Conservation (phyloP, 306 rosid species). For the Begonia masoniana region DNA sequence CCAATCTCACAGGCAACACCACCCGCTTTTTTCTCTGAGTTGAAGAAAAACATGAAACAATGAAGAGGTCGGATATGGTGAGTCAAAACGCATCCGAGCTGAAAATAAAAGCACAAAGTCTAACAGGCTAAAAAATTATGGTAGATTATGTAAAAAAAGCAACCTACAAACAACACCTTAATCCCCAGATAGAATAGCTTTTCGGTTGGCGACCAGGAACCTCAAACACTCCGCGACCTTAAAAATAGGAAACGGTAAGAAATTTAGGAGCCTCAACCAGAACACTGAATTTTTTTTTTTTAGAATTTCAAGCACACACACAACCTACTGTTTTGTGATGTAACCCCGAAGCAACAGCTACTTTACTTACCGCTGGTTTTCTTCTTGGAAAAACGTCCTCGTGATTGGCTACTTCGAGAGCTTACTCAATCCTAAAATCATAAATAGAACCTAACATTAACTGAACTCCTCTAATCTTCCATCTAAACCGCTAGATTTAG, state of each 20-base stretch:
- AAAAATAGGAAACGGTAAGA: constrained; percentile 2
- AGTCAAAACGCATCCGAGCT: constrained; percentile 81
- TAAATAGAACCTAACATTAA: too few relatives aligned
- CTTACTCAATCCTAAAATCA: too few relatives aligned
- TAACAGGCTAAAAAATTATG: not conserved
- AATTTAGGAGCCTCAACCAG: not conserved
- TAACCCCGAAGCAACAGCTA: too few relatives aligned
- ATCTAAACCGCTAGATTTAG: too few relatives aligned
- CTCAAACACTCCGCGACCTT: constrained; percentile 49
- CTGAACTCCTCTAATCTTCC: too few relatives aligned
- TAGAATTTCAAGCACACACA: too few relatives aligned
- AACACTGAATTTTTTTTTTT: too few relatives aligned
- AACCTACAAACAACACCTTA: constrained; percentile 26
- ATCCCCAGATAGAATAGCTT: constrained; percentile 69
- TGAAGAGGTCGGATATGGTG: constrained; percentile 37
- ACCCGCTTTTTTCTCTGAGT: constrained; percentile 80
- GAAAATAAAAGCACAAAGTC: constrained; percentile 14
- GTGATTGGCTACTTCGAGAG: too few relatives aligned
- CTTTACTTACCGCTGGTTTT: too few relatives aligned
- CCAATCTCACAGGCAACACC: constrained; percentile 59
- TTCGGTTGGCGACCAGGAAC: constrained; percentile 93
- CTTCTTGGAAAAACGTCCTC: too few relatives aligned
- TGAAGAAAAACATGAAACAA: constrained; percentile 75
- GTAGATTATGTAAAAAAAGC: not conserved
- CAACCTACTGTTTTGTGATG: too few relatives aligned